Conservation (phyloP, 2,329 filamentous ascomycete genomes). For the Penicillium polonicum region DNA sequence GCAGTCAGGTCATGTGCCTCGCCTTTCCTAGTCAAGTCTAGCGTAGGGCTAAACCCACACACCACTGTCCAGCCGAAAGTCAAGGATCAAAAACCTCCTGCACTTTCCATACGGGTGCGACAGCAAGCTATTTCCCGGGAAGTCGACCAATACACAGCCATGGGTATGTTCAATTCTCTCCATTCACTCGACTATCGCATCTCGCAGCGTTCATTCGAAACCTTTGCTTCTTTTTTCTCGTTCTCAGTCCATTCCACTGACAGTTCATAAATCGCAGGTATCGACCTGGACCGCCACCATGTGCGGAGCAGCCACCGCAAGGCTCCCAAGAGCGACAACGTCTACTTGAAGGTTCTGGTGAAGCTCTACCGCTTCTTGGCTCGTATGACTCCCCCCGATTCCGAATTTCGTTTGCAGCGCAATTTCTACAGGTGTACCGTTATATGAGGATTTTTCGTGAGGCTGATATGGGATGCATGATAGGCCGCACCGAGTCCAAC, state of each 20-base stretch:
- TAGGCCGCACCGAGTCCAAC: conserved; percentile 90
- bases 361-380: conserved; percentile 98
- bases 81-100: conserved; percentile 41
- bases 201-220: background rate
- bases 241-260: conserved; percentile 14
- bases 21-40: conserved; percentile 29
- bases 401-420: conserved; percentile 10
- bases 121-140: conserved; percentile 42
- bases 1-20: conserved; percentile 10
- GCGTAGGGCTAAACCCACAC: conserved; percentile 49
- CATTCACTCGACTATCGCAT: background rate
- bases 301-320: conserved; percentile 74
- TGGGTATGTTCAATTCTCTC: conserved; percentile 38
- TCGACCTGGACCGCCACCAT: conserved; percentile 62
- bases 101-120: conserved; percentile 41
- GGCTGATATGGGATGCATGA: conserved; percentile 19
- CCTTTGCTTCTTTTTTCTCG: background rate
- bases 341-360: conserved; percentile 94
- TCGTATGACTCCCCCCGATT: conserved; percentile 56
- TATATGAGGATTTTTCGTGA: conserved; percentile 5
- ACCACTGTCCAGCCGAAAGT: conserved; percentile 42
- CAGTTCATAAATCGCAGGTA: conserved; percentile 41
- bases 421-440: conserved; percentile 7
- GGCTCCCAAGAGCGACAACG: conserved; percentile 97
- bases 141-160: conserved; percentile 44